Evolutionary conservation across 2,329 filamentous ascomycete genomes (phyloP).

Genomic region (Xylaria hypoxylon): DNA sequence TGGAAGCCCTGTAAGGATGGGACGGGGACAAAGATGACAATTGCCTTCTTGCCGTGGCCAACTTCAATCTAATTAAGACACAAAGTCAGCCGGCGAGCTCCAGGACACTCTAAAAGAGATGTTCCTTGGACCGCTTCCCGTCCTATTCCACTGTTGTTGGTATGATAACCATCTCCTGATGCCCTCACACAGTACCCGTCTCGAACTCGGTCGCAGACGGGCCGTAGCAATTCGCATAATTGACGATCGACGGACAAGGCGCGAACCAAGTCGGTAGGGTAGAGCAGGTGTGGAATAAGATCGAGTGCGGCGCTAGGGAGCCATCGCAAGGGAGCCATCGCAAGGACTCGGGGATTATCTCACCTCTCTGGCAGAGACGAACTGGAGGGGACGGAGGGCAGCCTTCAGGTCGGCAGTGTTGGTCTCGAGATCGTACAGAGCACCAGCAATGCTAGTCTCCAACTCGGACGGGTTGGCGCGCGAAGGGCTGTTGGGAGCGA

Average conservation of each 20-base stretch:
- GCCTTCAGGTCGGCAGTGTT: conserved; percentile 98
- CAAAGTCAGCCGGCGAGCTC: conserved; percentile 82
- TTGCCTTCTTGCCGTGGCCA: conserved; percentile 99
- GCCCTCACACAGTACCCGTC: conserved; percentile 41
- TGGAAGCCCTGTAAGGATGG: conserved; percentile 98
- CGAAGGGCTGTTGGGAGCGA: conserved; percentile 96
- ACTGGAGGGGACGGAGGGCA: conserved; percentile 96
- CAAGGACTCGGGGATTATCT: conserved; percentile 63
- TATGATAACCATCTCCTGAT: conserved; percentile 43
- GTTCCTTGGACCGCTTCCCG: conserved; percentile 80
- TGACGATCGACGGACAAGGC: conserved; percentile 30
- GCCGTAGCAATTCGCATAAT: conserved; percentile 42
- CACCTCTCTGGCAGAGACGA: conserved; percentile 98
- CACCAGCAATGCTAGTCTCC: conserved; percentile 95
- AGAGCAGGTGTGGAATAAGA: conserved; percentile 46
- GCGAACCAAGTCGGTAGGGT: conserved; percentile 22
- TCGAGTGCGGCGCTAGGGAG: conserved; percentile 42
- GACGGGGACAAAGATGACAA: conserved; percentile 99
- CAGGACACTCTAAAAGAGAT: conserved; percentile 62
- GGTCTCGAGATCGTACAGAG: conserved; percentile 98
- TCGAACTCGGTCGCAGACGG: conserved; percentile 39
- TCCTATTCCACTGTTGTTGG: conserved; percentile 69
- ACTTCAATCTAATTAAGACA: conserved; percentile 92
- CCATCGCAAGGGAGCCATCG: conserved; percentile 37
- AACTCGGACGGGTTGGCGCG: conserved; percentile 96